Conservation (phyloP, 148 eudicot genomes). For the Persicaria maculosa region DNA sequence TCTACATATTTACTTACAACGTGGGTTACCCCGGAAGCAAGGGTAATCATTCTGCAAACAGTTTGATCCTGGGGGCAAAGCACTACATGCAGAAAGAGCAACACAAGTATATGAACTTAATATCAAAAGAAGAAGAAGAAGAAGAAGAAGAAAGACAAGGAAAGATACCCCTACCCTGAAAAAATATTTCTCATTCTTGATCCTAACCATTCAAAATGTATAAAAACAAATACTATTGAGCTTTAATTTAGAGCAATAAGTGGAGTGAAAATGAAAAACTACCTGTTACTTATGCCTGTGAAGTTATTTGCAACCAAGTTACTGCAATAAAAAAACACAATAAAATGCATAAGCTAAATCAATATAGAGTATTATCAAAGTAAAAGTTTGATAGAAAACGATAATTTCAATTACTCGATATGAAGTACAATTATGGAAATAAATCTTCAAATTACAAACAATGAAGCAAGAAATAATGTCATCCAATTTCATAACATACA, state of each 20-base stretch:
- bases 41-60: conserved; percentile 38
- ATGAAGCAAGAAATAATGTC: no score
- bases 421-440: no score
- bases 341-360: background rate
- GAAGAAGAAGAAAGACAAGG: no score
- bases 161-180: no score
- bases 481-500: conserved; percentile 33
- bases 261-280: background rate
- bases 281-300: conserved; percentile 54
- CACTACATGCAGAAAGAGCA: conserved; percentile 14
- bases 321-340: conserved; percentile 32
- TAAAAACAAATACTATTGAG: no score
- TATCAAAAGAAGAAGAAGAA: background rate
- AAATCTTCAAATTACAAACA: no score
- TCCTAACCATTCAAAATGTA: background rate
- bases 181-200: background rate
- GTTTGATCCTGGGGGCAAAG: conserved; percentile 25
- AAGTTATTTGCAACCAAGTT: conserved; percentile 83
- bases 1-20: conserved; percentile 22
- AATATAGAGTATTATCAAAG: no score
- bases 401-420: background rate
- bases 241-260: background rate
- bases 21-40: conserved; percentile 26
- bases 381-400: background rate
- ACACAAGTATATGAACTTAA: background rate